Evolutionary conservation across 495 filamentous ascomycete genomes (phyloP).

Genomic region (Coniosporium apollinis): DNA sequence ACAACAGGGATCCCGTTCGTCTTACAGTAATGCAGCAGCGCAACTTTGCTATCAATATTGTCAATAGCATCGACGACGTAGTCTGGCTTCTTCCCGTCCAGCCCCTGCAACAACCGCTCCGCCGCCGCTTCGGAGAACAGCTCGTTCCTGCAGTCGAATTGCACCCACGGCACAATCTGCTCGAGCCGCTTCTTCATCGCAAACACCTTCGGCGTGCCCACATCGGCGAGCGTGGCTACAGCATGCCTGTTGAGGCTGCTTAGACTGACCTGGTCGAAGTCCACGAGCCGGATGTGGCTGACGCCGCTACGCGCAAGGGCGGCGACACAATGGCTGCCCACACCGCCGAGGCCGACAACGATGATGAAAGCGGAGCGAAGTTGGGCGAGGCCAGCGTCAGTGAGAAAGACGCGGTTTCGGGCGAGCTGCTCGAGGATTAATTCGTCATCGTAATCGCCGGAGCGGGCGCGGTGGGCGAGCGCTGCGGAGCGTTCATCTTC

Average conservation of each 20-base stretch:
- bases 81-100: constrained; percentile 53
- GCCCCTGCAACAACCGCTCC: constrained; percentile 42
- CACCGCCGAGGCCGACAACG: constrained; percentile 84
- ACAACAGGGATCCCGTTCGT: constrained; percentile 60
- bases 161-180: constrained; percentile 78
- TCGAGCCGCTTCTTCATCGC: constrained; percentile 62
- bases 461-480: constrained; percentile 62
- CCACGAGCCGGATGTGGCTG: constrained; percentile 70
- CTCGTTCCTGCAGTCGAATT: constrained; percentile 74
- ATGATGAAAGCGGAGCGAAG: constrained; percentile 72
- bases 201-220: constrained; percentile 86
- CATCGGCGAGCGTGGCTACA: constrained; percentile 82
- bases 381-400: constrained; percentile 55
- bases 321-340: constrained; percentile 79
- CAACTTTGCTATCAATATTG: constrained; percentile 94
- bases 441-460: constrained; percentile 86
- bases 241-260: constrained; percentile 89
- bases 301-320: constrained; percentile 83
- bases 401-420: constrained; percentile 85
- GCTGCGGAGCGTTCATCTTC: constrained; percentile 64
- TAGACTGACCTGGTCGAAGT: constrained; percentile 95
- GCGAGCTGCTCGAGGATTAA: constrained; percentile 92
- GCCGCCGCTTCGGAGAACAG: constrained; percentile 58
- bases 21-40: constrained; percentile 75
- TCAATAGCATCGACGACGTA: constrained; percentile 96